Conservation (phyloP, 257 asterid species). For the Mitragyna speciosa region DNA sequence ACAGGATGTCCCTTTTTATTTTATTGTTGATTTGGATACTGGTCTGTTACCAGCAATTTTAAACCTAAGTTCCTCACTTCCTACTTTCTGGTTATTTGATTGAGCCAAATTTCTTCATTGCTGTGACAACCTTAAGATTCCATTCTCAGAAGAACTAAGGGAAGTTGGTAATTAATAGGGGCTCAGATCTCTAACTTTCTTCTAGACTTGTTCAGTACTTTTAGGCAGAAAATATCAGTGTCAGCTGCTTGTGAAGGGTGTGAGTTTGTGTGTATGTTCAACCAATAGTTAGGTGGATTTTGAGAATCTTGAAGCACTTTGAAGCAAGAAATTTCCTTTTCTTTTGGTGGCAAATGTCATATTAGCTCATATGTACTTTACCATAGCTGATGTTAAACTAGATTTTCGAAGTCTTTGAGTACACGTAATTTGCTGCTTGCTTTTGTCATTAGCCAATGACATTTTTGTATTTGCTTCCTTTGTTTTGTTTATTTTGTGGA, state of each 20-base stretch:
- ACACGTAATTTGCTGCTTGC: not conserved
- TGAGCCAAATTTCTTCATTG: not conserved
- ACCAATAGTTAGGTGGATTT: not conserved
- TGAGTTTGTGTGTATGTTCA: not conserved
- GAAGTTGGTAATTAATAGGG: not conserved
- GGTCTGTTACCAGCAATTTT: not conserved
- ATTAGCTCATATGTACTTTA: not conserved
- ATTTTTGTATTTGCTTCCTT: not conserved
- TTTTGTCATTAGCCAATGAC: not conserved
- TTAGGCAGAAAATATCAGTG: not conserved
- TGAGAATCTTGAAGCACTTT: not conserved
- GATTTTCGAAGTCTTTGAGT: not conserved
- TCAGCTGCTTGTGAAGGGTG: not conserved
- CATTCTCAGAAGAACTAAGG: not conserved
- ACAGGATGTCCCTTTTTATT: not conserved
- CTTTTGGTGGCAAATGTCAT: not conserved
- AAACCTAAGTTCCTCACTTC: not conserved
- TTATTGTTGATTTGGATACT: not conserved
- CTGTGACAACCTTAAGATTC: not conserved
- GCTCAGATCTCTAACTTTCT: not conserved
- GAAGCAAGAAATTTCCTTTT: not conserved
- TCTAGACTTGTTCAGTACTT: not conserved
- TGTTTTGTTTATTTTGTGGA: not conserved
- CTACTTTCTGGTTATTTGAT: not conserved
- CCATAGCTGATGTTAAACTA: not conserved